These are phyloP conservation scores for Pochonia chlamydosporia DNA, from an alignment of 2,329 filamentous ascomycete species.

Conservation along the genomic window DNA sequence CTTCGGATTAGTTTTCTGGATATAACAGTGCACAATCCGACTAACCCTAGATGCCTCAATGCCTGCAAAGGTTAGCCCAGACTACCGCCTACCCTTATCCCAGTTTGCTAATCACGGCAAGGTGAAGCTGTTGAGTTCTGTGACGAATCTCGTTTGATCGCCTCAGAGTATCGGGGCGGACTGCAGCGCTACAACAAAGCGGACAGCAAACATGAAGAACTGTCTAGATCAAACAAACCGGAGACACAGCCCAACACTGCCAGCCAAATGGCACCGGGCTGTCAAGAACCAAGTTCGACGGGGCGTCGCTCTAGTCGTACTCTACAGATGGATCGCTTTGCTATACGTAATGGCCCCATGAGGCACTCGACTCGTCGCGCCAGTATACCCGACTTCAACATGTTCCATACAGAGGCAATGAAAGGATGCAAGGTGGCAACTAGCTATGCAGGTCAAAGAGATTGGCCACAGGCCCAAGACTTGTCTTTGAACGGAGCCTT, in stretches of 20 bases:
- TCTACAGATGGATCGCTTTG: too few species aligned
- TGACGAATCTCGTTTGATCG: conserved; percentile 85
- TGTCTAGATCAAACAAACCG: too few species aligned
- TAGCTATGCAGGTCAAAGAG: background rate
- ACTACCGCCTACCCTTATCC: background rate
- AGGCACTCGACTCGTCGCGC: too few species aligned
- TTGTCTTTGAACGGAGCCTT: background rate
- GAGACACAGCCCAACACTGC: too few species aligned
- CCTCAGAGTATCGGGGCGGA: conserved; percentile 83
- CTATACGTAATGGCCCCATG: too few species aligned
- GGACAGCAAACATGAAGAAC: background rate
- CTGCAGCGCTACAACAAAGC: conserved; percentile 49
- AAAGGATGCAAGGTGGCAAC: background rate
- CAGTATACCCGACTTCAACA: background rate
- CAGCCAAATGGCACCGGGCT: too few species aligned
- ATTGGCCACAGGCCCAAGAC: background rate
- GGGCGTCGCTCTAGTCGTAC: too few species aligned
- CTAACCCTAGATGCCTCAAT: conserved; percentile 32
- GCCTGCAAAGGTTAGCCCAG: conserved; percentile 17
- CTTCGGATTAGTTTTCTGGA: conserved; percentile 90
- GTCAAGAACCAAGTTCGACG: background rate
- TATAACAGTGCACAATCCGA: conserved; percentile 64
- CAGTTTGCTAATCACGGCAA: conserved; percentile 8
- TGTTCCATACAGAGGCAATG: too few species aligned
- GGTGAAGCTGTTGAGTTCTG: conserved; percentile 60